These are phyloP conservation scores for Syncephalastrum monosporum DNA, from an alignment of 371 early-diverging fungal species.

Conservation along the genomic window DNA sequence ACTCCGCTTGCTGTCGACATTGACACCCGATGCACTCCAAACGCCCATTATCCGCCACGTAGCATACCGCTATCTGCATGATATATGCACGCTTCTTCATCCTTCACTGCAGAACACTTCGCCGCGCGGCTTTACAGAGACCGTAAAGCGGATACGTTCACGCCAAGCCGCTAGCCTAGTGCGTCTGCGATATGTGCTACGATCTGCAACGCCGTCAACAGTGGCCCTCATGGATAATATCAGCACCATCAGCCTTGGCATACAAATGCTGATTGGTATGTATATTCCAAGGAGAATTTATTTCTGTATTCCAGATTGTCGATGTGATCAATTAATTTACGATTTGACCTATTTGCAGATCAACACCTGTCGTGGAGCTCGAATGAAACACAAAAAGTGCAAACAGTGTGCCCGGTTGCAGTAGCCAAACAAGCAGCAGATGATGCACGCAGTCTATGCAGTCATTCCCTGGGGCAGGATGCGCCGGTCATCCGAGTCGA, in stretches of 20 bases:
- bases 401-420: constrained; percentile 56
- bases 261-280: constrained; percentile 58
- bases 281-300: background rate
- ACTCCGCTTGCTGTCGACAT: constrained; percentile 46
- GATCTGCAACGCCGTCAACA: constrained; percentile 14
- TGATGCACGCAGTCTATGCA: constrained; percentile 60
- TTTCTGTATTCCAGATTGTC: background rate
- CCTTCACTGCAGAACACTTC: constrained; percentile 37
- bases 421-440: constrained; percentile 62
- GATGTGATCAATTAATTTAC: background rate
- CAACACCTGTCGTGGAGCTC: constrained; percentile 11
- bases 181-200: constrained; percentile 42
- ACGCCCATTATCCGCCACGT: constrained; percentile 38
- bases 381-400: constrained; percentile 28
- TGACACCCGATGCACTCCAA: constrained; percentile 32
- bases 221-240: constrained; percentile 33
- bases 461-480: constrained; percentile 21
- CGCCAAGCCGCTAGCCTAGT: constrained; percentile 40
- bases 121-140: constrained; percentile 42
- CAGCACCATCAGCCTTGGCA: constrained; percentile 59
- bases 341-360: constrained; percentile 6
- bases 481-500: constrained; percentile 26
- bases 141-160: constrained; percentile 32
- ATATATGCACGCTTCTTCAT: constrained; percentile 40
- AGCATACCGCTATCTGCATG: constrained; percentile 42